Evolutionary conservation across 1,284 basidiomycete species (phyloP).

Genomic region (Microbotryum intermedium): DNA sequence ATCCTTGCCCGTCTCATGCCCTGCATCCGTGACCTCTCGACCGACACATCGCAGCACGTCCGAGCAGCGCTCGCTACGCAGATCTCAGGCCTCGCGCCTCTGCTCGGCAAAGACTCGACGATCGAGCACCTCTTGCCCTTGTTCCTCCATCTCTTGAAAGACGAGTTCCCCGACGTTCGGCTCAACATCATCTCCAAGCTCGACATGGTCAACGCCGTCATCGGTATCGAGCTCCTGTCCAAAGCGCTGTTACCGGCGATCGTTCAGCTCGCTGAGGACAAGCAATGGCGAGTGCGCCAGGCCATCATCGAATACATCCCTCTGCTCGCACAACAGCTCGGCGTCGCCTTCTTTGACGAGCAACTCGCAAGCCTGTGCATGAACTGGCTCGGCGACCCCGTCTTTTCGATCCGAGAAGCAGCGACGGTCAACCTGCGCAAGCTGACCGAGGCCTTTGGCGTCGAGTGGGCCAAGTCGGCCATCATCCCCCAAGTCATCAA

Average conservation of each 20-base stretch:
- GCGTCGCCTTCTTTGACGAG: conserved; percentile 96
- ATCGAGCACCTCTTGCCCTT: conserved; percentile 94
- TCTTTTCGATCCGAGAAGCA: conserved; percentile 95
- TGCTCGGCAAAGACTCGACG: conserved; percentile 88
- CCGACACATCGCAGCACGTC: conserved; percentile 93
- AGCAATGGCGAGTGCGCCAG: conserved; percentile 98
- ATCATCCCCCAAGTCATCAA: conserved; percentile 97
- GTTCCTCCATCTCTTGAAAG: conserved; percentile 93
- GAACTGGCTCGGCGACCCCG: conserved; percentile 98
- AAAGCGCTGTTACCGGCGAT: conserved; percentile 96
- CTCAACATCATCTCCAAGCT: conserved; percentile 98
- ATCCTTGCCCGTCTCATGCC: conserved; percentile 89
- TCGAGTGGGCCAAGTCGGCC: conserved; percentile 89
- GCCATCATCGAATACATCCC: conserved; percentile 99
- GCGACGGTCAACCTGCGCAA: conserved; percentile 96
- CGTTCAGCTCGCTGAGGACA: conserved; percentile 96
- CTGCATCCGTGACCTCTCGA: conserved; percentile 90
- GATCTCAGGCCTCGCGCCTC: conserved; percentile 92
- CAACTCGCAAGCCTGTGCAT: conserved; percentile 95
- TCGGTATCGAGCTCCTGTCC: conserved; percentile 91
- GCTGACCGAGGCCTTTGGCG: conserved; percentile 95
- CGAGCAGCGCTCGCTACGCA: conserved; percentile 93
- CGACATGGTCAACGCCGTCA: conserved; percentile 92
- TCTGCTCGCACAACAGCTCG: conserved; percentile 91
- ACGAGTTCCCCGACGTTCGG: conserved; percentile 97